phyloP scores from a whole-genome alignment of 1,284 basidiomycete genomes.

The Ustanciosporium gigantosporum region DNA sequence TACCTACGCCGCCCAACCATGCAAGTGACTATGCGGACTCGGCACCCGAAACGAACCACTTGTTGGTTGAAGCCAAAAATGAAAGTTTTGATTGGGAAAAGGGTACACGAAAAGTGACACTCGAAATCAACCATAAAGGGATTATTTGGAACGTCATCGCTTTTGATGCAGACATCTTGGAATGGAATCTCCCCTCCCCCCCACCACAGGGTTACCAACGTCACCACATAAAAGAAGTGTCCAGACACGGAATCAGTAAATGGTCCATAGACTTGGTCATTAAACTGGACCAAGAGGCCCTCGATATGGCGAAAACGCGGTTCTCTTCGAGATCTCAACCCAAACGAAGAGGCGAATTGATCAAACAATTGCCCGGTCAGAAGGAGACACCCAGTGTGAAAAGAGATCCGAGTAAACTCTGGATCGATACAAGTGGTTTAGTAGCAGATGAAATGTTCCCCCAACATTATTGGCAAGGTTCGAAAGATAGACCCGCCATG shows the following conservation, averaged over 20 bases:
- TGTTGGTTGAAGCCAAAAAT: conserved; percentile 70
- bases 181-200: conserved; percentile 72
- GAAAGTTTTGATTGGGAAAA: conserved; percentile 67
- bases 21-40: conserved; percentile 23
- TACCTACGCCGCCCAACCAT: conserved; percentile 64
- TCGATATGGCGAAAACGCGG: conserved; percentile 9
- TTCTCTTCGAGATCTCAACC: conserved; percentile 3
- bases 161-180: conserved; percentile 86
- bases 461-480: conserved; percentile 28
- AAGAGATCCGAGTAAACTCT: conserved; percentile 37
- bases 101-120: conserved; percentile 73
- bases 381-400: not conserved
- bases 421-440: conserved; percentile 44
- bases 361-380: not conserved
- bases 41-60: conserved; percentile 55
- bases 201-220: conserved; percentile 66
- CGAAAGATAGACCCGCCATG: conserved; percentile 26
- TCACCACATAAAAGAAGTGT: conserved; percentile 89
- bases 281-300: conserved; percentile 62
- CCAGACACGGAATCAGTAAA: conserved; percentile 74
- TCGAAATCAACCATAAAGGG: conserved; percentile 78
- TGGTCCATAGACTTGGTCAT: conserved; percentile 76
- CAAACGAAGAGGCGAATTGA: conserved; percentile 15
- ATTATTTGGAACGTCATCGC: conserved; percentile 89
- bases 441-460: conserved; percentile 52